Base-by-base conservation (phyloP, 352 stramenopile species). In the Phytophthora cactorum region DNA sequence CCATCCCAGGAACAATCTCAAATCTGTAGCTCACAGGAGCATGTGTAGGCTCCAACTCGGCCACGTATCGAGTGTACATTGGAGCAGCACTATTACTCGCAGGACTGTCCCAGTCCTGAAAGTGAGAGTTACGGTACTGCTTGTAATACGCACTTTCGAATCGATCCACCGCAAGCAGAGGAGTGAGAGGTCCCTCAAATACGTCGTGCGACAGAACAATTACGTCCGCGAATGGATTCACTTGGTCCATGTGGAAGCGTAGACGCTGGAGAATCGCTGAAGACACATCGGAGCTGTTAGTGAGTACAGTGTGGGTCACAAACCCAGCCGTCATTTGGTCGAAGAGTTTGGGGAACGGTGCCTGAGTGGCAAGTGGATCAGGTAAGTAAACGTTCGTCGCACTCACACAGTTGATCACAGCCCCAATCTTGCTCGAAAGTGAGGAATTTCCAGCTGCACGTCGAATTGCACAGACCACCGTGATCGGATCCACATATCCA, bases 141-240 rank as follows among this genome's bases (percentile, higher is more conserved):
- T 74, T 73, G 66, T 88, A 88, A 56, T 92, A 84, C 1, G 53
- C 66, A 51, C 70, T 86, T 38, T 91, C 72, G 27, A 93, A 92
- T 9, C 74, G 78, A 50, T 92, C 81, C 0, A 88, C 47, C 1
- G 68, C 76, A 2, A 92, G 68, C 1, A 94, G 54, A 15, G 79
- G 59, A 22, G 81, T 82, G 11, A 92, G 60, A 2, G 78, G 74
- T 0, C 77, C 75, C 69, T 92, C 82, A 64, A 94, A 92, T 0
- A 89, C 78, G 14, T 87, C 74, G 0, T 78, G 79, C 1, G 81
- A 74, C 2, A 94, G 74, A 17, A 89, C 79, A 32, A 90, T 79
- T 7, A 92, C 75, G 52, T 93, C 84, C 0, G 81, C 82, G 29
- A 92, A 94, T 47, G 86, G 75, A 59, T 92, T 93, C 28, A 66